Percentiles rank a stretch among this genome's conserved stretches.
phyloP scores from a whole-genome alignment of 192 early-diverging fungal species.

The Podila epicladia region DNA sequence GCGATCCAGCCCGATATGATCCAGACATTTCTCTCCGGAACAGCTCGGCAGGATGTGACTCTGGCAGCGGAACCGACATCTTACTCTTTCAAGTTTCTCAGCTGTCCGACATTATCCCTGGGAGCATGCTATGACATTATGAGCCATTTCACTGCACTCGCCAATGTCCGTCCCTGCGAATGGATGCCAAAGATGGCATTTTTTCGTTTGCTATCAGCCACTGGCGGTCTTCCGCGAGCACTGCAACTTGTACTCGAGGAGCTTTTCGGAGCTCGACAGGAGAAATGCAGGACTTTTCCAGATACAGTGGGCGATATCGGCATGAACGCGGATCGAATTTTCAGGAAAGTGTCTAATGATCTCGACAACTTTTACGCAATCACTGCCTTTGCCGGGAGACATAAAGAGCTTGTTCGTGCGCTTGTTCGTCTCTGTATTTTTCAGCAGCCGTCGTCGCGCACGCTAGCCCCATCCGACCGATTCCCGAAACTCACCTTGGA shows the following conservation, averaged over 20 bases:
- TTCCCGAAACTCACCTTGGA: conserved; percentile 13
- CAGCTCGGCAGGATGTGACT: conserved; percentile 8
- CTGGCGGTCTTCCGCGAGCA: conserved; percentile 13
- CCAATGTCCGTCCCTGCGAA: neutral
- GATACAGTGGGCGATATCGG: neutral
- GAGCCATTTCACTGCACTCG: conserved; percentile 5
- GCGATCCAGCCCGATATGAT: conserved; percentile 11
- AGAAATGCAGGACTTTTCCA: neutral
- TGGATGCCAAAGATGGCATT: conserved; percentile 11
- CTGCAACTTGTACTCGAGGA: conserved; percentile 9
- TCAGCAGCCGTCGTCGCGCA: neutral
- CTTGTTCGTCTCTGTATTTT: conserved; percentile 7
- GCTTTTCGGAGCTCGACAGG: neutral
- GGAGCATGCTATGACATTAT: conserved; percentile 21
- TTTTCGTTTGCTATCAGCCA: conserved; percentile 5
- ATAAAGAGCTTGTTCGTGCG: conserved; percentile 2
- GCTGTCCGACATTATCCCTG: conserved; percentile 14
- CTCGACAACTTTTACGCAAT: neutral
- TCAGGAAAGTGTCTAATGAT: neutral
- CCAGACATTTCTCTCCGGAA: conserved; percentile 27
- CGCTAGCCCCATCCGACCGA: neutral
- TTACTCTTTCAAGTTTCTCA: conserved; percentile 23
- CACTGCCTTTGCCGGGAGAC: neutral
- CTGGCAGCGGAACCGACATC: conserved; percentile 11
- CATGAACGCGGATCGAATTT: neutral